A percentile compares a stretch with the other conserved stretches of the same genome.
Evolutionary conservation across 805 yeast genomes (phyloP).

Genomic region (Nakazawaea ishiwadae): DNA sequence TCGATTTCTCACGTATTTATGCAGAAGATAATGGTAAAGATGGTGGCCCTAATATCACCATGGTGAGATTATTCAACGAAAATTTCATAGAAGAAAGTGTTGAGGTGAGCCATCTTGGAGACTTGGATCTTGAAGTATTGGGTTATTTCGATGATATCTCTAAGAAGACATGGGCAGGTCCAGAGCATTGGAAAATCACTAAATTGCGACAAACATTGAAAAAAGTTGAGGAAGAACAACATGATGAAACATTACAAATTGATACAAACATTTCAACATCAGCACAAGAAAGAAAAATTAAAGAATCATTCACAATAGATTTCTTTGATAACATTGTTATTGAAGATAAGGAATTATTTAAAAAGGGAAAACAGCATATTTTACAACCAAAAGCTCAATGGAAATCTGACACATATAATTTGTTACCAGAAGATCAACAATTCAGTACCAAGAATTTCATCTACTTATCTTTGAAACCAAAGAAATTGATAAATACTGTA

Average conservation of each 20-base stretch:
- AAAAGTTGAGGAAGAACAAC: slow-evolving; percentile 15
- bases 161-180: slow-evolving; percentile 80
- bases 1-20: slow-evolving; percentile 26
- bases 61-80: slow-evolving; percentile 29
- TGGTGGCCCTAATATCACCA: slow-evolving; percentile 26
- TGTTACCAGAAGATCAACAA: slow-evolving; percentile 45
- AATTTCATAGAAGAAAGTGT: slow-evolving; percentile 17
- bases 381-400: slow-evolving; percentile 20
- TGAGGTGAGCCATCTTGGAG: slow-evolving; percentile 17
- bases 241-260: no score
- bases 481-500: slow-evolving; percentile 23
- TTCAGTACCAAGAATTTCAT: slow-evolving; percentile 45
- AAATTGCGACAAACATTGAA: slow-evolving; percentile 39
- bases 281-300: slow-evolving; percentile 15
- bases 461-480: slow-evolving; percentile 42
- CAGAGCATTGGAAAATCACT: slow-evolving; percentile 86
- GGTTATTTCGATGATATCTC: slow-evolving; percentile 77
- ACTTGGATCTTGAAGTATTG: slow-evolving; percentile 41
- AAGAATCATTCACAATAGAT: slow-evolving; percentile 26
- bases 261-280: slow-evolving; percentile 28
- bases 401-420: slow-evolving; percentile 18
- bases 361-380: slow-evolving; percentile 19
- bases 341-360: slow-evolving; percentile 23
- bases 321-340: slow-evolving; percentile 23
- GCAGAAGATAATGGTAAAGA: slow-evolving; percentile 23